These are phyloP conservation scores for Fusarium pseudograminearum DNA, from an alignment of 2,329 filamentous ascomycete genomes.

Conservation along the genomic window DNA sequence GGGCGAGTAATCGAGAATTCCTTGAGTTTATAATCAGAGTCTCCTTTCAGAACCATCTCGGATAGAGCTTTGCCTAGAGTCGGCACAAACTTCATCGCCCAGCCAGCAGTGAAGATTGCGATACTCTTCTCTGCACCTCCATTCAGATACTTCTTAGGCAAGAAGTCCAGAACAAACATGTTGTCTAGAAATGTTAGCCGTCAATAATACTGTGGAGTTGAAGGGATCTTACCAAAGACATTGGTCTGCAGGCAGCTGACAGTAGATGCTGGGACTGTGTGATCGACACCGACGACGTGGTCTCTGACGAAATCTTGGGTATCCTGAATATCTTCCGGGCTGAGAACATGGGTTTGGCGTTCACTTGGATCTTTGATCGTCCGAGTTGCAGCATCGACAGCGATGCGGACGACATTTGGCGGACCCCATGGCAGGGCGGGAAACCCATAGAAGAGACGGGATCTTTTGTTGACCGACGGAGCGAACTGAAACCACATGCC, in stretches of 20 bases:
- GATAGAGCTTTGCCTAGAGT: constrained; percentile 30
- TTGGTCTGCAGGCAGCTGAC: constrained; percentile 32
- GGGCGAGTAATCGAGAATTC: constrained; percentile 27
- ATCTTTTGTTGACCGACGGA: constrained; percentile 5
- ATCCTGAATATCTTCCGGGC: constrained; percentile 14
- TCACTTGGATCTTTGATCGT: constrained; percentile 20
- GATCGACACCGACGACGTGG: constrained; percentile 24
- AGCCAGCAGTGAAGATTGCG: constrained; percentile 26
- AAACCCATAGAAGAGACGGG: constrained; percentile 32
- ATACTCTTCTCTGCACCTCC: constrained; percentile 26
- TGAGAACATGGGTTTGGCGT: constrained; percentile 3
- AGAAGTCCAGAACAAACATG: constrained; percentile 38
- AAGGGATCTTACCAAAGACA: constrained; percentile 9
- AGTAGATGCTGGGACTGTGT: constrained; percentile 20
- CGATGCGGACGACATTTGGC: constrained; percentile 27
- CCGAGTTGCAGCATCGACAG: constrained; percentile 29
- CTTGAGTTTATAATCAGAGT: constrained; percentile 21
- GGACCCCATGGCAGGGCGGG: constrained; percentile 31
- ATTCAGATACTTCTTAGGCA: constrained; percentile 24
- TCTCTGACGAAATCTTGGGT: constrained; percentile 30
- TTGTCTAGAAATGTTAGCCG: constrained; percentile 18
- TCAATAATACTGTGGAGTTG: accelerated
- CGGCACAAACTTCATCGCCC: constrained; percentile 41
- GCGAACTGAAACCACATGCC: constrained; percentile 38
- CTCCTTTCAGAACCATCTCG: constrained; percentile 18